Percentiles rank a stretch among this genome's conserved stretches.
Evolutionary conservation across 2,329 filamentous ascomycete genomes (phyloP).

Genomic region (Verruconis gallopava): DNA sequence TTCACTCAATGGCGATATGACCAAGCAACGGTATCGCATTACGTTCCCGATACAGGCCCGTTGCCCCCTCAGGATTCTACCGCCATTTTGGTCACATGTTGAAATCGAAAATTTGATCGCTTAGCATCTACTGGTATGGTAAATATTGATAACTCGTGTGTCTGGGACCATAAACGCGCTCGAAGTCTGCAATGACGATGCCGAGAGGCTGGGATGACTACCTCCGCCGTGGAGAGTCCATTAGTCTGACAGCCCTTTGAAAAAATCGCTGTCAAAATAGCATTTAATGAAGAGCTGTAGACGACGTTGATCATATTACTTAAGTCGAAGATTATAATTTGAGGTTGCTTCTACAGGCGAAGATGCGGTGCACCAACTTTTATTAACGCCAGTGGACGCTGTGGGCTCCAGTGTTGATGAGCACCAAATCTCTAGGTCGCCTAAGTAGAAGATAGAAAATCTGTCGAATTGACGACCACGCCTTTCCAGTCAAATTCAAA

Average conservation of each 20-base stretch:
- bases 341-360: conserved; percentile 52
- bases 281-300: conserved; percentile 63
- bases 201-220: conserved; percentile 15
- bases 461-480: conserved; percentile 63
- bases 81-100: conserved; percentile 57
- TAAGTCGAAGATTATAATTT: conserved; percentile 70
- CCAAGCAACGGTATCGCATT: conserved; percentile 44
- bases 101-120: conserved; percentile 63
- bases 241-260: conserved; percentile 32
- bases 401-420: conserved; percentile 72
- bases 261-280: conserved; percentile 61
- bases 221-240: conserved; percentile 19
- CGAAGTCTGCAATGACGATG: conserved; percentile 32
- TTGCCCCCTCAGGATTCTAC: conserved; percentile 87
- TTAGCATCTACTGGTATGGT: conserved; percentile 53
- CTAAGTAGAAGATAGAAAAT: conserved; percentile 61
- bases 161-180: conserved; percentile 52
- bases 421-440: conserved; percentile 68
- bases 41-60: conserved; percentile 48
- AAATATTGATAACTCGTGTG: conserved; percentile 41
- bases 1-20: conserved; percentile 61
- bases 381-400: conserved; percentile 64
- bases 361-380: conserved; percentile 68
- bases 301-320: conserved; percentile 57
- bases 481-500: conserved; percentile 64